Base-by-base conservation (phyloP, 306 rosid genomes). In the Leucaena leucocephala region DNA sequence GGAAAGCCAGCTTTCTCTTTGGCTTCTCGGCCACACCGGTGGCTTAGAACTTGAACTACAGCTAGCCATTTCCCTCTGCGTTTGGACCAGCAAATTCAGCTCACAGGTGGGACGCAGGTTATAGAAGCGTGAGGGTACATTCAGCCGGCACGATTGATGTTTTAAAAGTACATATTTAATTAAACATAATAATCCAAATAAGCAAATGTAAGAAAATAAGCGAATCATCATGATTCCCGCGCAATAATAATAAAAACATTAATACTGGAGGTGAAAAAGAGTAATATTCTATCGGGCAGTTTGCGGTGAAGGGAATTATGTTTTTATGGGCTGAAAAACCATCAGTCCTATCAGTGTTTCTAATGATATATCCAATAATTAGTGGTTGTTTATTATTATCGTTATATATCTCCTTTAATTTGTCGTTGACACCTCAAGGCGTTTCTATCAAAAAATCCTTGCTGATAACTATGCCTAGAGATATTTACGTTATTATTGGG, bases 1-100 rank as follows among this genome's bases (percentile, higher is more conserved):
- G 13, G 84, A 59, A 44, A 67, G 21, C 84, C 81, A 42, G 17
- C 72, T 34, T 49, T 76, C 72, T 44, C 42, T 48, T 5, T 19
- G 78, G 55, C 68, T 76, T 77, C 54, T 68, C 34, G 49, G 43
- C 50, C 1, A 71, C 16, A 78, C 12, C 22, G 48, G 81, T 35
- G 86, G 73, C 74, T 78, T 80, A 36, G 91, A 83, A 71, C 71
- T 76, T 36, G 91, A 83, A 76, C 71, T 76, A 16, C 71, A 59
- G 72, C 65, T 48, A 40, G 84, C 87, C 88, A 86, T 86, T 4
- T 71, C n/a, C 7, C 38, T 77, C 76, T 57, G 40, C 42, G 3
- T 57, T 68, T 17, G 66, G 22, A 11, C 19, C 27, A 9, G 15
- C 5, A 15, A 2, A n/a, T 34, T 21, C 44, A 40, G 9, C 5